Percentiles rank a stretch among this genome's conserved stretches.
phyloP scores from a whole-genome alignment of 169 alveolate genomes.

The Eimeria mitis region DNA sequence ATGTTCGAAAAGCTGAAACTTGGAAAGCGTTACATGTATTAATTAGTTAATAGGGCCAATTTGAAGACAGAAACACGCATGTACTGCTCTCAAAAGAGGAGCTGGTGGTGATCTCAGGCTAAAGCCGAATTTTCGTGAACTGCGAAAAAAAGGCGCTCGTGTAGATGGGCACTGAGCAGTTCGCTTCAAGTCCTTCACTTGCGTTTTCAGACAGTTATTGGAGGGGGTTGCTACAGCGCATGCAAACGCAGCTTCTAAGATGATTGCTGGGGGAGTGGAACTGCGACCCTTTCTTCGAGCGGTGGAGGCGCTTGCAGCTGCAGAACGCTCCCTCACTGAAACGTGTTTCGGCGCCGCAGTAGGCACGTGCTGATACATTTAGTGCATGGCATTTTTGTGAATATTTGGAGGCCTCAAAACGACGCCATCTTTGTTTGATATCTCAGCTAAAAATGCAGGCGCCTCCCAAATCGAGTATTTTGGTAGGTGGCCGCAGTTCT shows the following conservation, averaged over 20 bases:
- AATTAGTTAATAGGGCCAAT: not conserved
- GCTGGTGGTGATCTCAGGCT: not conserved
- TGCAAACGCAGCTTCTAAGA: slow-evolving; percentile 26
- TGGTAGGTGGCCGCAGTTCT: not conserved
- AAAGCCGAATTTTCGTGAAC: not conserved
- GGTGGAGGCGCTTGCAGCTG: slow-evolving; percentile 66
- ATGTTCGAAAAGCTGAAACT: not conserved
- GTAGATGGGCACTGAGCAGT: not conserved
- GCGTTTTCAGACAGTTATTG: slow-evolving; percentile 49
- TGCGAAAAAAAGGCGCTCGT: not conserved
- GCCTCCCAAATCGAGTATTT: not conserved
- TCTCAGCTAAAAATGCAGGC: not conserved
- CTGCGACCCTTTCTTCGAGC: slow-evolving; percentile 49
- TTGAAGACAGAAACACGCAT: not conserved
- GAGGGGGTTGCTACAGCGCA: slow-evolving; percentile 62
- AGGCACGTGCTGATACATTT: slow-evolving; percentile 52
- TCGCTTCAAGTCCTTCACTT: not conserved
- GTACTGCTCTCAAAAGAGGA: not conserved
- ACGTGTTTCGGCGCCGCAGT: slow-evolving; percentile 59
- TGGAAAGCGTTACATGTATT: not conserved
- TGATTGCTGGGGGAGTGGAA: slow-evolving; percentile 40
- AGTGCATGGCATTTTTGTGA: not conserved
- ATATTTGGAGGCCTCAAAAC: not conserved
- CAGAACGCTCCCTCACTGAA: slow-evolving; percentile 56
- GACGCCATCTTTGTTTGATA: not conserved